Percentiles rank a stretch among this genome's conserved stretches.
Evolutionary conservation across 2,329 filamentous ascomycete genomes (phyloP).

Genomic region (Beauveria pseudobassiana): DNA sequence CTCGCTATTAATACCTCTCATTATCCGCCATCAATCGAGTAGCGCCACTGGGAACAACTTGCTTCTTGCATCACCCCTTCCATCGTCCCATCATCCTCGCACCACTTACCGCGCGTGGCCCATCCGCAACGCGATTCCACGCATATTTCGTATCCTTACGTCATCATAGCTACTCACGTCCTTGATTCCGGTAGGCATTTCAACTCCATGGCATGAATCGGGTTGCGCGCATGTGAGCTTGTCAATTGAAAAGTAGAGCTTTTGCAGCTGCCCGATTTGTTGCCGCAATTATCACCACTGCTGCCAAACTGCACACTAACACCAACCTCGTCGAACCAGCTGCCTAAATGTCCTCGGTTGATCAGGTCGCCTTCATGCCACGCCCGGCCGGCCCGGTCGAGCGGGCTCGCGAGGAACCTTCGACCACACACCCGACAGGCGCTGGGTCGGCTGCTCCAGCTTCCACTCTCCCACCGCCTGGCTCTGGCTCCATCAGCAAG

Average conservation of each 20-base stretch:
- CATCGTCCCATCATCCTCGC: background rate
- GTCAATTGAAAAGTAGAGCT: background rate
- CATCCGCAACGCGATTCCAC: background rate
- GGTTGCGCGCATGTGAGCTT: background rate
- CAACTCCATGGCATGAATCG: background rate
- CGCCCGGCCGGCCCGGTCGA: background rate
- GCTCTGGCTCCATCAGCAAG: background rate
- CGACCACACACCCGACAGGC: background rate
- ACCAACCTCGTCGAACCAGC: background rate
- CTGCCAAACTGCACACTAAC: background rate
- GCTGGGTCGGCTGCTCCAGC: background rate
- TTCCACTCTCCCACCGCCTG: background rate
- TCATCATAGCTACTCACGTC: background rate
- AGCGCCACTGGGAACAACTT: background rate
- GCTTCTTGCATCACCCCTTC: background rate
- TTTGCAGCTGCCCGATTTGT: too few relatives aligned
- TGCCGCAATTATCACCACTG: background rate
- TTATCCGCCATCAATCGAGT: background rate
- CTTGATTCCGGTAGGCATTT: background rate
- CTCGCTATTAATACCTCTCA: background rate
- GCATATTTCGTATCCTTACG: background rate
- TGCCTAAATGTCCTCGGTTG: background rate
- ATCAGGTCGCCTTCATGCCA: conserved; percentile 1
- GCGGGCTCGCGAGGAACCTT: background rate
- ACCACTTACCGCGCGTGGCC: background rate